phyloP scores from a whole-genome alignment of 2,329 filamentous ascomycete genomes.

The Aspergillus ustus region DNA sequence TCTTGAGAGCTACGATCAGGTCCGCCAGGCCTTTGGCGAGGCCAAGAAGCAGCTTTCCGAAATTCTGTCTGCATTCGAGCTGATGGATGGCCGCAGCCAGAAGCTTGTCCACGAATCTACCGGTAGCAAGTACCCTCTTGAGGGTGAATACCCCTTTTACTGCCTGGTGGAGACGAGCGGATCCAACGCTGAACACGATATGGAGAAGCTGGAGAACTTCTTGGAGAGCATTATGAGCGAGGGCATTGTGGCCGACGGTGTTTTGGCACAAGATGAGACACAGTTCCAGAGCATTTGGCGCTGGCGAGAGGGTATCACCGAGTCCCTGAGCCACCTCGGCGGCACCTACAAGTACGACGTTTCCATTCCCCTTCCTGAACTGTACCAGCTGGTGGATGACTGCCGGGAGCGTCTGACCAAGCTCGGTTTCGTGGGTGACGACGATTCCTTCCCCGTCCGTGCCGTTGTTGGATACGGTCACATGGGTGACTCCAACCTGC shows the following conservation, averaged over 20 bases:
- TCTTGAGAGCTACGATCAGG: slow-evolving; percentile 86
- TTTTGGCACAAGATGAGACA: slow-evolving; percentile 90
- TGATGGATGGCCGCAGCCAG: slow-evolving; percentile 90
- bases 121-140: slow-evolving; percentile 77
- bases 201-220: slow-evolving; percentile 86
- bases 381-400: slow-evolving; percentile 90
- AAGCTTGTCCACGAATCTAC: slow-evolving; percentile 75
- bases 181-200: slow-evolving; percentile 91
- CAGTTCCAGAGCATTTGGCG: slow-evolving; percentile 85
- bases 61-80: slow-evolving; percentile 94
- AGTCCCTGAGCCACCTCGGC: slow-evolving; percentile 85
- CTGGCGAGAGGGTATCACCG: slow-evolving; percentile 91
- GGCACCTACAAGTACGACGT: slow-evolving; percentile 99
- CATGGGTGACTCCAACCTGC: slow-evolving; percentile 96
- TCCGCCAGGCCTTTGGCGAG: slow-evolving; percentile 81
- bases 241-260: slow-evolving; percentile 85
- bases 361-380: slow-evolving; percentile 84
- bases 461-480: slow-evolving; percentile 96
- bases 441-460: slow-evolving; percentile 76
- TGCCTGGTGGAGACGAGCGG: slow-evolving; percentile 96
- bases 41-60: slow-evolving; percentile 90
- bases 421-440: slow-evolving; percentile 77
- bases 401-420: slow-evolving; percentile 72
- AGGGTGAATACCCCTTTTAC: slow-evolving; percentile 88
- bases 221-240: slow-evolving; percentile 89